Conservation (phyloP, 768 basidiomycete species). For the Lactarius hatsudake region DNA sequence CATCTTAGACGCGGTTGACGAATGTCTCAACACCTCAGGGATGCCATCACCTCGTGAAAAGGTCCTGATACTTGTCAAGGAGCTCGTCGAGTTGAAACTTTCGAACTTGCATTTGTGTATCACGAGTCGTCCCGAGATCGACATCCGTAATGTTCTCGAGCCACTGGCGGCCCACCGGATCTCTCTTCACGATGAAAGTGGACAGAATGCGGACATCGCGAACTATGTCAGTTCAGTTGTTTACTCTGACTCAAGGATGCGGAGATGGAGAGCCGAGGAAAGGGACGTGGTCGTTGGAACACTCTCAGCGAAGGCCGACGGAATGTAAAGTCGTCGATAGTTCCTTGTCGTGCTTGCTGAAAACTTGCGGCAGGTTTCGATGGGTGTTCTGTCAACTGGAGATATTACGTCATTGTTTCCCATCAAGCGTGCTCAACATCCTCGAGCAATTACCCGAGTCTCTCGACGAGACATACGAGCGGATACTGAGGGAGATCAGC, state of each 20-base stretch:
- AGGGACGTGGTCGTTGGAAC: too few relatives aligned
- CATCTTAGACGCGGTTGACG: neutral
- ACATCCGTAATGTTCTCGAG: neutral
- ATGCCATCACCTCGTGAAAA: neutral
- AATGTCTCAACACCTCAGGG: neutral
- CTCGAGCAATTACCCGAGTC: neutral
- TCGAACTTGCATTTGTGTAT: neutral
- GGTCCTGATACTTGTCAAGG: neutral
- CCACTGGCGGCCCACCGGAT: neutral
- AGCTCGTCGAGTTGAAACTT: neutral
- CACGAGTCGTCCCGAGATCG: neutral
- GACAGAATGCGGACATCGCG: neutral
- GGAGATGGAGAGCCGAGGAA: neutral
- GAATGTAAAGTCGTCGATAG: neutral
- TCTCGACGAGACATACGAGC: neutral
- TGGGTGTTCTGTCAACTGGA: constrained; percentile 1
- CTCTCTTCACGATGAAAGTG: neutral
- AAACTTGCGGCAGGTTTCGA: neutral
- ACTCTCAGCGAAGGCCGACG: neutral
- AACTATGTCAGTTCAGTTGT: neutral
- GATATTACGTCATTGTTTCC: neutral
- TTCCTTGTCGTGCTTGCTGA: neutral
- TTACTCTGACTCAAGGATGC: neutral
- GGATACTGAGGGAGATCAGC: neutral
- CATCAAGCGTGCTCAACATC: neutral